A percentile compares a stretch with the other conserved stretches of the same genome.
phyloP scores from a whole-genome alignment of 225 moss, liverwort and hornwort genomes.

The Takakia lepidozioides region DNA sequence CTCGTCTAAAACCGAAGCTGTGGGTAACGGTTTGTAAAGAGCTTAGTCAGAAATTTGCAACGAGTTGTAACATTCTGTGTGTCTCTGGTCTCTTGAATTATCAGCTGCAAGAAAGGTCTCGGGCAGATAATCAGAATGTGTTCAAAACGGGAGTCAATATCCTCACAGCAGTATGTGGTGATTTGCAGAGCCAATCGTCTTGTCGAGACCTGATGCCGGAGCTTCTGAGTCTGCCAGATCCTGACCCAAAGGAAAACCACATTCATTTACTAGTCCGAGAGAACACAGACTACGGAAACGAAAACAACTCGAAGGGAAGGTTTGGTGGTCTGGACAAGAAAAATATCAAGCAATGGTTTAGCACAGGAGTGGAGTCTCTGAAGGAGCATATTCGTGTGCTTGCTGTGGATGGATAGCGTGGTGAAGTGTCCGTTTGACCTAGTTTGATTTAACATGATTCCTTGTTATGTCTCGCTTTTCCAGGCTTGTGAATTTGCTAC shows the following conservation, averaged over 20 bases:
- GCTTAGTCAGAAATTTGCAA: no score
- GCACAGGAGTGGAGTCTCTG: constrained; percentile 40
- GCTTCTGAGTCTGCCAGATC: constrained; percentile 46
- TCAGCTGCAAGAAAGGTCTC: no score
- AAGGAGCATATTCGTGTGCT: constrained; percentile 46
- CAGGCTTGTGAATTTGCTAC: no score
- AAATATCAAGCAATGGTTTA: constrained; percentile 57
- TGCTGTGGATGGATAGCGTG: constrained; percentile 24
- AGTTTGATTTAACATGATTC: no score
- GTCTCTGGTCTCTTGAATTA: no score
- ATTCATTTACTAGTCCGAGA: constrained; percentile 16
- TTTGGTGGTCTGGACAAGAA: constrained; percentile 48
- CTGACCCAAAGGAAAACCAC: constrained; percentile 13
- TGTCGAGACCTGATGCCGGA: constrained; percentile 65
- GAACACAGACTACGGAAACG: constrained; percentile 15
- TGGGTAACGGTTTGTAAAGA: no score
- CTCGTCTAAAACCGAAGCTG: no score
- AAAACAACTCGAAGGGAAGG: constrained; percentile 21
- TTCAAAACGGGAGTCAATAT: no score
- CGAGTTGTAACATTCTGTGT: no score
- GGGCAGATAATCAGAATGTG: no score
- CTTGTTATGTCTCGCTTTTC: no score
- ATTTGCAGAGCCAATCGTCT: constrained; percentile 30
- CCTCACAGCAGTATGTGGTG: neutral
- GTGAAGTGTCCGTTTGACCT: no score